Percentiles rank a stretch among this genome's conserved stretches.
These are phyloP conservation scores for Tolypocladium ophioglossoides DNA, from an alignment of 2,329 filamentous ascomycete genomes.

Conservation along the genomic window DNA sequence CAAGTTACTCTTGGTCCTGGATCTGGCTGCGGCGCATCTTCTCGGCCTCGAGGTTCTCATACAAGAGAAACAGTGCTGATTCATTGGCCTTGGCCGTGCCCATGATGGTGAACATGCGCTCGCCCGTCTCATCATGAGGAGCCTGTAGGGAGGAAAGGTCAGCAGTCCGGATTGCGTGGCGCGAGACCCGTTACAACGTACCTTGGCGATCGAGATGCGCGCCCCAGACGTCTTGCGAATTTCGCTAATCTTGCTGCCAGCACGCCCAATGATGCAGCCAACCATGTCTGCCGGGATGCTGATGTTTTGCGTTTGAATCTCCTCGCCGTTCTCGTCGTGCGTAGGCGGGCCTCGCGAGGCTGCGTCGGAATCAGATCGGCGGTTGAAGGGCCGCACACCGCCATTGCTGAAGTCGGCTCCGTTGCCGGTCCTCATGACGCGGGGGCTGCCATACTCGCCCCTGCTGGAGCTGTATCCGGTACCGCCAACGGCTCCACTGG, in stretches of 20 bases:
- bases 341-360: conserved; percentile 72
- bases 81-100: conserved; percentile 90
- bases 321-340: conserved; percentile 92
- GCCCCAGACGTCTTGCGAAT: conserved; percentile 95
- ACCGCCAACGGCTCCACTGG: conserved; percentile 31
- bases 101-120: conserved; percentile 99
- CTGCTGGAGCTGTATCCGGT: conserved; percentile 25
- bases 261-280: conserved; percentile 95
- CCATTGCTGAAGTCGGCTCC: conserved; percentile 94
- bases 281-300: conserved; percentile 99
- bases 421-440: conserved; percentile 91
- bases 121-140: conserved; percentile 91
- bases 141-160: conserved; percentile 34
- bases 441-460: conserved; percentile 48
- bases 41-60: conserved; percentile 97
- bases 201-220: conserved; percentile 95
- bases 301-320: conserved; percentile 98
- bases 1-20: conserved; percentile 38
- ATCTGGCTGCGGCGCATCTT: conserved; percentile 95
- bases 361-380: conserved; percentile 76
- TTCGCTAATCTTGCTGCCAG: conserved; percentile 94
- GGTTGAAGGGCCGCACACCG: conserved; percentile 52
- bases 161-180: not conserved
- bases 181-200: conserved; percentile 17
- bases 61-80: conserved; percentile 88